Conservation (phyloP, 345 rosid genomes). For the Eucalyptus regnans region DNA sequence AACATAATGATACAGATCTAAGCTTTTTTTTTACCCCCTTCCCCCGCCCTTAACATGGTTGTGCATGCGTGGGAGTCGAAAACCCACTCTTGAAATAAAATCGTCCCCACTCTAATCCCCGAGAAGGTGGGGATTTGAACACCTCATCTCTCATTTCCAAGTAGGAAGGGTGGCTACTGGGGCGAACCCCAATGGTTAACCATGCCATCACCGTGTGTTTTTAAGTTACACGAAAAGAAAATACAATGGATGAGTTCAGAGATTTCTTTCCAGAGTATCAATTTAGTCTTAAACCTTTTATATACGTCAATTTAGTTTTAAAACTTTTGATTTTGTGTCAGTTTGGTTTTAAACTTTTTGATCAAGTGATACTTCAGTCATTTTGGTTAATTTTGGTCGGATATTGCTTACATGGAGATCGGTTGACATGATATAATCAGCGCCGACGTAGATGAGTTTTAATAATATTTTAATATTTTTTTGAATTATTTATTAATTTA, state of each 20-base stretch:
- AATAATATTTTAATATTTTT: no score
- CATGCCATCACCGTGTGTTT: neutral
- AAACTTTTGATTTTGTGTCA: rapidly evolving
- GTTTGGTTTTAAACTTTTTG: no score
- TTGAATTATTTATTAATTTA: no score
- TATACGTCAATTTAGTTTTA: no score
- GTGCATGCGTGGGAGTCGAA: neutral
- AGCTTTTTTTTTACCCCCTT: neutral
- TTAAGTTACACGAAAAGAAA: neutral
- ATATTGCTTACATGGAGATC: no score
- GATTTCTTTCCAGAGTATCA: neutral
- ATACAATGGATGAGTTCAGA: neutral
- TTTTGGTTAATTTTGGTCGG: rapidly evolving
- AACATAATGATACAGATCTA: neutral
- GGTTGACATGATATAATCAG: rapidly evolving
- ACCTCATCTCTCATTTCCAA: no score
- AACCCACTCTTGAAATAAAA: no score
- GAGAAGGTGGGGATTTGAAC: no score
- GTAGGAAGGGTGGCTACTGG: no score
- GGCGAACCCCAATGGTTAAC: neutral
- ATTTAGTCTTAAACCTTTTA: no score
- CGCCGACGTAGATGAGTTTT: rapidly evolving
- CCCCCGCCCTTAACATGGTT: neutral
- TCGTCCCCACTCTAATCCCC: no score
- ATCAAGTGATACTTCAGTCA: no score